Conservation (phyloP, 148 eudicot genomes). For the Fagopyrum homotropicum region DNA sequence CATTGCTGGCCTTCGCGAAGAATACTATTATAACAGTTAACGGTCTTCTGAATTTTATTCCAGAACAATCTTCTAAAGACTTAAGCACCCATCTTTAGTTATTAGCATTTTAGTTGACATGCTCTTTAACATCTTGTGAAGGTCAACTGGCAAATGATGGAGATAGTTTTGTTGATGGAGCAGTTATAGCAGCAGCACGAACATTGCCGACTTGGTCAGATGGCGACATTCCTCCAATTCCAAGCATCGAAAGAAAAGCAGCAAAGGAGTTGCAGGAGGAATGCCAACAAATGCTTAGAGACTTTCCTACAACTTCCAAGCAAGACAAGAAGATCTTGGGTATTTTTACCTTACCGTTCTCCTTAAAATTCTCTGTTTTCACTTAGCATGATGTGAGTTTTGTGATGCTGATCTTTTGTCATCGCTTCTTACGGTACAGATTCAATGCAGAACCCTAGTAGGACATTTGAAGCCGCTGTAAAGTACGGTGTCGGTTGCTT, state of each 20-base stretch:
- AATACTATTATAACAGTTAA: conserved; percentile 80
- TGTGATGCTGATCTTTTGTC: conserved; percentile 1
- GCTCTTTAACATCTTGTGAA: conserved; percentile 19
- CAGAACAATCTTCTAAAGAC: neutral
- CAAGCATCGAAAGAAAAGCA: conserved; percentile 82
- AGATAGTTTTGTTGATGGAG: conserved; percentile 81
- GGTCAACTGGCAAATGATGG: conserved; percentile 45
- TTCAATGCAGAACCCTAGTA: conserved; percentile 51
- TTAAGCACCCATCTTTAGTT: neutral
- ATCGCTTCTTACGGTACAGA: conserved; percentile 29
- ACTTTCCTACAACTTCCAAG: conserved; percentile 60
- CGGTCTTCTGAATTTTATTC: neutral
- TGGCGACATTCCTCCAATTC: conserved; percentile 72
- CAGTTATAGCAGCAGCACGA: conserved; percentile 90
- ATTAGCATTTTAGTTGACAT: neutral
- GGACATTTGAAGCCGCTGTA: conserved; percentile 82
- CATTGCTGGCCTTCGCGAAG: conserved; percentile 72
- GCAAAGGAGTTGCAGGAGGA: conserved; percentile 84
- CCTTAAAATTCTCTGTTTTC: neutral
- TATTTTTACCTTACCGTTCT: conserved; percentile 19
- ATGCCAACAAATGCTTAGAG: conserved; percentile 67
- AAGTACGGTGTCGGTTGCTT: conserved; percentile 43
- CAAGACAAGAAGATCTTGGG: conserved; percentile 81
- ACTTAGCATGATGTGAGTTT: neutral
- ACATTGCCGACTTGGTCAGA: conserved; percentile 93